A percentile compares a stretch with the other conserved stretches of the same genome.
These are phyloP conservation scores for Thermothelomyces thermophilus DNA, from an alignment of 2,329 filamentous ascomycete genomes.

Conservation along the genomic window DNA sequence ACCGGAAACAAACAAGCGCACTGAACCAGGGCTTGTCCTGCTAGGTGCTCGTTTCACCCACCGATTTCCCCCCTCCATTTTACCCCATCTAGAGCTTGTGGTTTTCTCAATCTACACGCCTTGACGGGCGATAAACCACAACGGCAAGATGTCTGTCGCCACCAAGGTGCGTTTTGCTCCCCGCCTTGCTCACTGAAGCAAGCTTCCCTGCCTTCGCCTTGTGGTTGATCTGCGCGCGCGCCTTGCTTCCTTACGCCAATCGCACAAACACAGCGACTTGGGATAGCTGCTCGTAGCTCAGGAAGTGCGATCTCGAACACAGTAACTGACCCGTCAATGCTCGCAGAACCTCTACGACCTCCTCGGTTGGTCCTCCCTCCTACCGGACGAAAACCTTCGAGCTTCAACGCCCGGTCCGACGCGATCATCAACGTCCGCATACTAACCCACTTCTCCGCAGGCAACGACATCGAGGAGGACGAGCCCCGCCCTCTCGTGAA, in stretches of 20 bases:
- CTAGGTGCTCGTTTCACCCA: slow-evolving; percentile 18
- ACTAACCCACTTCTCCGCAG: slow-evolving; percentile 33
- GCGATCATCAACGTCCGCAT: slow-evolving; percentile 10
- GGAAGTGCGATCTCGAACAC: not conserved
- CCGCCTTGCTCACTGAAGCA: not conserved
- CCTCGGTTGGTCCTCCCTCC: slow-evolving; percentile 66
- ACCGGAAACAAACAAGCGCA: slow-evolving; percentile 17
- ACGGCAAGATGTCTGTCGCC: slow-evolving; percentile 57
- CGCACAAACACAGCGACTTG: not conserved
- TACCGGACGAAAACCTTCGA: not conserved
- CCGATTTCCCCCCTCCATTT: slow-evolving; percentile 13
- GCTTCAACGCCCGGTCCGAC: slow-evolving; percentile 1
- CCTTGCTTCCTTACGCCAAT: not conserved
- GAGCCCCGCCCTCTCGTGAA: slow-evolving; percentile 78
- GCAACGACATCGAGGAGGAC: slow-evolving; percentile 58
- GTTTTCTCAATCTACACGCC: slow-evolving; percentile 33
- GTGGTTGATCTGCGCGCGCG: not conserved
- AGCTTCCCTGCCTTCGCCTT: not conserved
- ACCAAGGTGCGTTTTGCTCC: slow-evolving; percentile 45
- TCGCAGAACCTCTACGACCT: slow-evolving; percentile 91
- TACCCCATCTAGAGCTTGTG: slow-evolving; percentile 21
- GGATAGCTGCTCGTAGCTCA: not conserved
- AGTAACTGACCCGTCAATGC: slow-evolving; percentile 24
- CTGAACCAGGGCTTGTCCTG: slow-evolving; percentile 19
- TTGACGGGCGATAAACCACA: slow-evolving; percentile 30